A percentile compares a stretch with the other conserved stretches of the same genome.
phyloP scores from a whole-genome alignment of 176 grass and related monocot species.

The Eleusine indica region DNA sequence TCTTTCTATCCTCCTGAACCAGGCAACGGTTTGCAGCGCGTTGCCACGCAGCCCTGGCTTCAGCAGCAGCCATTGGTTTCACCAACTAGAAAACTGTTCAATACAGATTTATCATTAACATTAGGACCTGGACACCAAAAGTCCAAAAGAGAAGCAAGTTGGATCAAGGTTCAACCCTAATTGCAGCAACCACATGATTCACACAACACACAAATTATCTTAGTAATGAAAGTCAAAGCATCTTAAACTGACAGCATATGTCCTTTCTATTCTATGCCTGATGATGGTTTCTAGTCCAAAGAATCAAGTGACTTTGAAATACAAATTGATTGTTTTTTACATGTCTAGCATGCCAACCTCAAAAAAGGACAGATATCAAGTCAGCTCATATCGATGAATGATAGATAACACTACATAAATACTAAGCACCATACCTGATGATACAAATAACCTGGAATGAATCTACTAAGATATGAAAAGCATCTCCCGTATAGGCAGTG shows the following conservation, averaged over 20 bases:
- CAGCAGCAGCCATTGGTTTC: constrained; percentile 81
- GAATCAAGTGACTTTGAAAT: background rate
- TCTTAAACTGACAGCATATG: background rate
- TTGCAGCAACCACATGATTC: constrained; percentile 1
- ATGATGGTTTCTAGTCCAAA: background rate
- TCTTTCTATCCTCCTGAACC: constrained; percentile 92
- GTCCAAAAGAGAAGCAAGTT: background rate
- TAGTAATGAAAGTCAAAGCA: background rate
- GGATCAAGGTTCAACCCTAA: background rate
- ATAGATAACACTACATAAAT: background rate
- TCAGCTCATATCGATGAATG: background rate
- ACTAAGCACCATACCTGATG: background rate
- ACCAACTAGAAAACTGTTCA: constrained; percentile 23
- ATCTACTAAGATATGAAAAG: background rate
- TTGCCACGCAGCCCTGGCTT: constrained; percentile 93
- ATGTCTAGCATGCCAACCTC: background rate
- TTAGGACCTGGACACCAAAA: background rate
- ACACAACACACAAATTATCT: background rate
- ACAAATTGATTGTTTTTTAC: background rate
- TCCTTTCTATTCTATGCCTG: background rate
- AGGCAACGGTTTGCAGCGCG: constrained; percentile 81
- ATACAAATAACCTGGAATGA: background rate
- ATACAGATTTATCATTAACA: background rate
- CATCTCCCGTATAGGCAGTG: background rate
- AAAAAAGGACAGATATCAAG: background rate